phyloP scores from a whole-genome alignment of 352 stramenopile genomes.

The Elongisporangium anandrum region DNA sequence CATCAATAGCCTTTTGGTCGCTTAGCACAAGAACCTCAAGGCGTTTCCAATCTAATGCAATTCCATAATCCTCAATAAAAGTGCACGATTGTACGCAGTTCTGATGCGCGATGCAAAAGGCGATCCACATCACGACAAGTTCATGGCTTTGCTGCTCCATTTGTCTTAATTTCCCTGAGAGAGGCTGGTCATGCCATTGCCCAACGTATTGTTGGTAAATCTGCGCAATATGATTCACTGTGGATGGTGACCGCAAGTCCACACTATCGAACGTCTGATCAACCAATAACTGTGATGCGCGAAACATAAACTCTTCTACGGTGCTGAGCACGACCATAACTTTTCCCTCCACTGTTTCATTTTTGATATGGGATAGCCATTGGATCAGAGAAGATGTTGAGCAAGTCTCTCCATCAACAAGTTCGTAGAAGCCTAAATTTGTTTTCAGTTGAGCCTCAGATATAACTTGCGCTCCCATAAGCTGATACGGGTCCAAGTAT shows the following conservation, averaged over 20 bases:
- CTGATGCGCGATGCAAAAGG: constrained; percentile 39
- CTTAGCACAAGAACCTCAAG: constrained; percentile 27
- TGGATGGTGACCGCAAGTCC: neutral
- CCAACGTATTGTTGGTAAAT: constrained; percentile 10
- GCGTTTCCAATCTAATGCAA: constrained; percentile 30
- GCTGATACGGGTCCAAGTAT: neutral
- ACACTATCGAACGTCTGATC: neutral
- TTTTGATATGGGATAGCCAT: neutral
- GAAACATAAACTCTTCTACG: neutral
- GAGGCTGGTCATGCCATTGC: constrained; percentile 11
- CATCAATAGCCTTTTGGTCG: constrained; percentile 18
- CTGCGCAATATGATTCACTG: constrained; percentile 4
- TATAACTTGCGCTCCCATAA: neutral
- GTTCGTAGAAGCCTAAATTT: neutral
- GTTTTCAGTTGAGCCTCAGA: neutral
- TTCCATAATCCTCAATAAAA: constrained; percentile 27
- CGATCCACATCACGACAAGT: constrained; percentile 36
- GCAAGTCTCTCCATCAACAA: neutral
- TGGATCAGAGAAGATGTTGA: neutral
- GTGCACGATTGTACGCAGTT: constrained; percentile 5
- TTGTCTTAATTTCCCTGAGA: constrained; percentile 10
- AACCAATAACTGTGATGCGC: neutral
- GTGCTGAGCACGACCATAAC: neutral
- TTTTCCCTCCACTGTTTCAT: neutral
- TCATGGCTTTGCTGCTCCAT: constrained; percentile 36